A percentile compares a stretch with the other conserved stretches of the same genome.
Evolutionary conservation across 768 basidiomycete species (phyloP).

Genomic region (Lentinula detonsa): DNA sequence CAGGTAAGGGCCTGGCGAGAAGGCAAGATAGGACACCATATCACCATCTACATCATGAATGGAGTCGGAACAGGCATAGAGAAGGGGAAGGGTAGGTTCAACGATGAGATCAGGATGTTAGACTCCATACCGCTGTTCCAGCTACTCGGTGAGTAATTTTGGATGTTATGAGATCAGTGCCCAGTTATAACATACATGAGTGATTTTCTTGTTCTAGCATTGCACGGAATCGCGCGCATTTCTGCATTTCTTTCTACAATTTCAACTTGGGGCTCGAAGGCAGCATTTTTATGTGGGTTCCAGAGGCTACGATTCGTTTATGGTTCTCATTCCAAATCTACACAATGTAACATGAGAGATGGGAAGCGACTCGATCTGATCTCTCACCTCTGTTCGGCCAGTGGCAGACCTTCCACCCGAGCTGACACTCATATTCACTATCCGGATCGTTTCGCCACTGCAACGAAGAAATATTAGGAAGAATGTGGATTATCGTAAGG

Average conservation of each 20-base stretch:
- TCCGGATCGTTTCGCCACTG: slow-evolving; percentile 24
- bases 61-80: too few species aligned
- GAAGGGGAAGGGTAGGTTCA: too few species aligned
- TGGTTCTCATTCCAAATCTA: slow-evolving; percentile 28
- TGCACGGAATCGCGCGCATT: neutral
- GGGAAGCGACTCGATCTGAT: neutral
- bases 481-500: neutral
- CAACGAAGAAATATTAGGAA: neutral
- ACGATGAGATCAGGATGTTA: too few species aligned
- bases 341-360: neutral
- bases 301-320: slow-evolving; percentile 25
- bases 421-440: slow-evolving; percentile 25
- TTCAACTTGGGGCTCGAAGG: slow-evolving; percentile 13
- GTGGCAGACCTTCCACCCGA: slow-evolving; percentile 23
- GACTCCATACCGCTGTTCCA: too few species aligned
- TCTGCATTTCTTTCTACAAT: neutral
- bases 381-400: slow-evolving; percentile 25
- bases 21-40: too few species aligned
- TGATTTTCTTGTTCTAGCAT: too few species aligned
- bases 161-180: too few species aligned
- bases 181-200: too few species aligned
- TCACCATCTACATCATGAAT: too few species aligned
- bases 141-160: too few species aligned
- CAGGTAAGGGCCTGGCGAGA: too few species aligned
- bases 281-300: slow-evolving; percentile 26